Base-by-base conservation (phyloP, 345 rosid species). In the Brassica carinata region DNA sequence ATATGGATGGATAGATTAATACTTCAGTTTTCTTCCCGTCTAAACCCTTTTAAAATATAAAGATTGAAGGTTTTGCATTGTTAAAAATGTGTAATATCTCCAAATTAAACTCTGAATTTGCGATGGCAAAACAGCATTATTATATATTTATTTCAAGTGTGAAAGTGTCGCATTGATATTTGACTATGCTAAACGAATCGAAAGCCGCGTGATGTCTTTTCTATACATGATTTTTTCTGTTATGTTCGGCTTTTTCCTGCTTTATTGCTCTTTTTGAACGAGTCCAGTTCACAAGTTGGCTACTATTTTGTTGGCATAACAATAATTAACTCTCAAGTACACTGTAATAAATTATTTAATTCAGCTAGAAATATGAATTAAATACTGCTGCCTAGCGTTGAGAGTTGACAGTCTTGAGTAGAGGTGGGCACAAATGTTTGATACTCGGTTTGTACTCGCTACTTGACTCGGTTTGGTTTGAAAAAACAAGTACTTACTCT, bases 221-320 rank as follows among this genome's bases (percentile, higher is more conserved):
- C 74, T 68, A 59, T 76, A 77, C 80, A 59, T 15, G 26, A 1
- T 17, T 51, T 26, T 65, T 65, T 14, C 0, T n/a, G 38, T 8
- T 9, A 6, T 69, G 64, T 48, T 63, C 31, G 45, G 71, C 17
- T 3, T 33, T 51, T 51, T 71, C 53, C 71, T 69, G 48, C 75
- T 77, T 69, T 77, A 59, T 59, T 69, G 15, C 34, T 61, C 14
- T 27, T 58, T 58, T 14, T 17, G 58, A 27, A 59, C 51, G 33
- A 68, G 31, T 68, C 69, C 73, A 38, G 26, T 55, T 26, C 27
- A 61, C 67, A 26, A 73, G 76, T 73, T 69, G 68, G 58, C 15
- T 34, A 76, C 57, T 55, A 31, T 11, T 8, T 75, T 2, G 15
- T 64, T 51, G 64, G 23, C 63, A 18, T 45, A n/a, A 26, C 9